These are phyloP conservation scores for Zygnema cylindricum DNA, from an alignment of 139 green algal genomes.

Conservation along the genomic window DNA sequence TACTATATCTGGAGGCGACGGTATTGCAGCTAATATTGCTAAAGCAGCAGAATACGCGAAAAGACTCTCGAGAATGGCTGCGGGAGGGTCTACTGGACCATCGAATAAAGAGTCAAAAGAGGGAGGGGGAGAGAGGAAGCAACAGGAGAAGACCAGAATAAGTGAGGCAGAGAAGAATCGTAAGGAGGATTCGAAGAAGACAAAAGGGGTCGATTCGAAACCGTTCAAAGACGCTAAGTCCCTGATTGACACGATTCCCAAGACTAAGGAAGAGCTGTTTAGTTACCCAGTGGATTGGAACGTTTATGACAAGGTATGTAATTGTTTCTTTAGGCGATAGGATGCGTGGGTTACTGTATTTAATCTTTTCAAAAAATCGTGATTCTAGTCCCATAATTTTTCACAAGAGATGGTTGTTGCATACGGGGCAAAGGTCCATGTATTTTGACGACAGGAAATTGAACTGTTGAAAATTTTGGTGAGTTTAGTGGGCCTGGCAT, in stretches of 20 bases:
- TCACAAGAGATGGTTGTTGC: too few relatives aligned
- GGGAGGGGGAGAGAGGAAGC: conserved; percentile 17
- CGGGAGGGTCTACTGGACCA: background rate
- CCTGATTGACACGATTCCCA: conserved; percentile 83
- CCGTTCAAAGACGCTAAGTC: conserved; percentile 65
- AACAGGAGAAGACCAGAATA: background rate
- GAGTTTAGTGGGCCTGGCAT: too few relatives aligned
- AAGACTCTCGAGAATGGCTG: conserved; percentile 24
- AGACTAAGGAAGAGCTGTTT: conserved; percentile 76
- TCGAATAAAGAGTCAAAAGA: conserved; percentile 36
- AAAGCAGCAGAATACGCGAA: conserved; percentile 50
- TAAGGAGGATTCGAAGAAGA: background rate
- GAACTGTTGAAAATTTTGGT: too few relatives aligned
- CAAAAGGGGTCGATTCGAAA: conserved; percentile 8
- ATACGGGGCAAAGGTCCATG: too few relatives aligned
- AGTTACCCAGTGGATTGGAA: conserved; percentile 79
- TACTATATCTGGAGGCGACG: background rate
- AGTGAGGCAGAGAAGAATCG: background rate
- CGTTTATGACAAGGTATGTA: conserved; percentile 68
- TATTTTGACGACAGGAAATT: too few relatives aligned
- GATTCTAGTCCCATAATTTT: too few relatives aligned
- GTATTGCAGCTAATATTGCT: conserved; percentile 29
- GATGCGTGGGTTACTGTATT: too few relatives aligned
- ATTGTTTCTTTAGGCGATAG: too few relatives aligned
- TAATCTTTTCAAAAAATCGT: too few relatives aligned